Evolutionary conservation across 2,329 filamentous ascomycete species (phyloP).

Genomic region (Diaporthe destruens): DNA sequence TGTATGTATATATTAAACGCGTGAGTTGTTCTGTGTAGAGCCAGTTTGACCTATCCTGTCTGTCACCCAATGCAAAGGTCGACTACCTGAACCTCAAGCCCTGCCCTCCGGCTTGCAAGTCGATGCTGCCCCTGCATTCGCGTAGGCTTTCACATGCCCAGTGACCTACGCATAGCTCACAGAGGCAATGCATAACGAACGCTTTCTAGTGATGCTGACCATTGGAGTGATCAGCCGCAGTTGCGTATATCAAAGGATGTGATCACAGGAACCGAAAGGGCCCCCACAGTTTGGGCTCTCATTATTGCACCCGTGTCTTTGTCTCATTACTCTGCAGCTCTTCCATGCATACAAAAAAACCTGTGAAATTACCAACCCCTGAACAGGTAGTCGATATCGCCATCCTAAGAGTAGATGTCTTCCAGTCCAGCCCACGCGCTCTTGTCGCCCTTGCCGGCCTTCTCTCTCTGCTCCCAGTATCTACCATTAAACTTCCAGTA

Average conservation of each 20-base stretch:
- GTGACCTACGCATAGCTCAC: background rate
- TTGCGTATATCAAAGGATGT: background rate
- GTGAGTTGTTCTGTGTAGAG: no score
- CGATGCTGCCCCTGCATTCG: background rate
- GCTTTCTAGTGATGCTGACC: background rate
- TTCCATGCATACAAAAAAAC: background rate
- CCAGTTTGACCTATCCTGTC: no score
- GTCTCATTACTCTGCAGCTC: conserved; percentile 18
- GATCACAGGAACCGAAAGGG: no score
- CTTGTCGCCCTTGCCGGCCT: conserved; percentile 70
- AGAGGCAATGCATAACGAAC: no score
- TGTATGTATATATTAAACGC: background rate
- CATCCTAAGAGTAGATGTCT: conserved; percentile 70
- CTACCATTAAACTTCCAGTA: conserved; percentile 91
- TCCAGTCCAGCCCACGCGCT: conserved; percentile 79
- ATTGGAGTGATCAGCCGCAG: background rate
- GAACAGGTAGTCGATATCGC: conserved; percentile 21
- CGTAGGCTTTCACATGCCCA: background rate
- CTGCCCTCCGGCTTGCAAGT: no score
- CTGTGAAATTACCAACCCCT: conserved; percentile 19
- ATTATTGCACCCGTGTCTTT: conserved; percentile 16
- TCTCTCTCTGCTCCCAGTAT: conserved; percentile 85
- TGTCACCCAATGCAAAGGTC: no score
- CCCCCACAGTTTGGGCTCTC: background rate
- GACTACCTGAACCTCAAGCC: no score